A percentile compares a stretch with the other conserved stretches of the same genome.
phyloP scores from a whole-genome alignment of 441 rosid genomes.

The Cnidoscolus chayamansa region DNA sequence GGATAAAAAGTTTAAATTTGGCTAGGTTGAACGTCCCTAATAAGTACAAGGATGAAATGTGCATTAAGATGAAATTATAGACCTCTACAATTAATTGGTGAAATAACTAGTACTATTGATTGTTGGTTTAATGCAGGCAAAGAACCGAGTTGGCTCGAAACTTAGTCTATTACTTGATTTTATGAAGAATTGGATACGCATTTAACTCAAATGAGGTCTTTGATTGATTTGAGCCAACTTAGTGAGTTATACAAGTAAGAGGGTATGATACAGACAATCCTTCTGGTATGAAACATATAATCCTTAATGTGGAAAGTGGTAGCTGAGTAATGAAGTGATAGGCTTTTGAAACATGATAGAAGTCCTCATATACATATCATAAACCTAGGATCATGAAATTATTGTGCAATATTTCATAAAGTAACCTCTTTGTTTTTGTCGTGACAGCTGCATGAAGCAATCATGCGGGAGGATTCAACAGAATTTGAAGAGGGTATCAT shows the following conservation, averaged over 20 bases:
- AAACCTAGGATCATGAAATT: background rate
- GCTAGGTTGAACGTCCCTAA: too few relatives aligned
- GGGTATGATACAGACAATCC: conserved; percentile 12
- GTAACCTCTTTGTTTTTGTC: background rate
- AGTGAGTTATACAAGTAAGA: conserved; percentile 37
- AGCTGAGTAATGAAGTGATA: background rate
- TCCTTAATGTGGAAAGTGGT: background rate
- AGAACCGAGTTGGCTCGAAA: conserved; percentile 57
- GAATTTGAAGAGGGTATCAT: conserved; percentile 77
- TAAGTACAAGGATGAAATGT: too few relatives aligned
- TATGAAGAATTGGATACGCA: conserved; percentile 49
- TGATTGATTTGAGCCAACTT: conserved; percentile 53
- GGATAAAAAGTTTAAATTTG: too few relatives aligned
- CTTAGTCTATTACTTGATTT: conserved; percentile 49
- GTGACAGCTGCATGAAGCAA: conserved; percentile 84
- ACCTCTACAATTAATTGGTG: conserved; percentile 23
- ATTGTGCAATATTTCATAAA: background rate
- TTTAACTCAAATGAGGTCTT: conserved; percentile 41
- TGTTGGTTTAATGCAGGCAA: conserved; percentile 51
- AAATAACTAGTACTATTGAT: conserved; percentile 29
- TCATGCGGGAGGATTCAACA: conserved; percentile 77
- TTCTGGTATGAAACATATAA: conserved; percentile 13
- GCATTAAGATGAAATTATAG: background rate
- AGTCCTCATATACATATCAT: background rate
- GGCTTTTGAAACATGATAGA: background rate